Evolutionary conservation across 495 filamentous ascomycete genomes (phyloP).

Genomic region (Trichodelitschia bisporula): DNA sequence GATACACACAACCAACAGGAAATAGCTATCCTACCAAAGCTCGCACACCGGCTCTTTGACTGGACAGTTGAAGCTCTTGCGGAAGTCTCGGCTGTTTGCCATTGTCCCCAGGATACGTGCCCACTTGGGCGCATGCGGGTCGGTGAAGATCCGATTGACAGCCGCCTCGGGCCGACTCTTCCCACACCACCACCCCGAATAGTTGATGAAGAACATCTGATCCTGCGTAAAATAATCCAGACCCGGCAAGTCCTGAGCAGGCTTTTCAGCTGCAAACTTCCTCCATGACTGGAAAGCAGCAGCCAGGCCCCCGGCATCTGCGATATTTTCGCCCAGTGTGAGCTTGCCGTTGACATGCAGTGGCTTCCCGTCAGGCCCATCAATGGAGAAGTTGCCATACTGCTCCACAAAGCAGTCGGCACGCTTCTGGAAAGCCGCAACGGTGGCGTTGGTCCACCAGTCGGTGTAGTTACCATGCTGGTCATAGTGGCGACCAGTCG

Average conservation of each 20-base stretch:
- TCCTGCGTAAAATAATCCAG: slow-evolving; percentile 39
- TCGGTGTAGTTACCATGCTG: slow-evolving; percentile 37
- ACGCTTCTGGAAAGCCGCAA: slow-evolving; percentile 33
- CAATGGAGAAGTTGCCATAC: slow-evolving; percentile 36
- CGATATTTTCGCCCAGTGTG: slow-evolving; percentile 54
- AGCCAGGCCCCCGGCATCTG: slow-evolving; percentile 45
- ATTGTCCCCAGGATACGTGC: slow-evolving; percentile 35
- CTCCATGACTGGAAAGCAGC: slow-evolving; percentile 46
- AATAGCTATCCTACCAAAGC: slow-evolving; percentile 42
- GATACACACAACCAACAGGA: too few species aligned
- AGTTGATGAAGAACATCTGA: slow-evolving; percentile 49
- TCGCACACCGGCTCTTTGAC: slow-evolving; percentile 41
- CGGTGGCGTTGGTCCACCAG: slow-evolving; percentile 47
- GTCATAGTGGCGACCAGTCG: slow-evolving; percentile 39
- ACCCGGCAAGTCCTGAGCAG: slow-evolving; percentile 35
- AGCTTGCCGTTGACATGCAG: slow-evolving; percentile 42
- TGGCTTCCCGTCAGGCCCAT: slow-evolving; percentile 25
- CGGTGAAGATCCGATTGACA: slow-evolving; percentile 28
- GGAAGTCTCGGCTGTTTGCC: slow-evolving; percentile 42
- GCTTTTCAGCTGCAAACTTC: slow-evolving; percentile 23
- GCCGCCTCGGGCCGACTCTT: slow-evolving; percentile 33
- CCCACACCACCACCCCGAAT: slow-evolving; percentile 42
- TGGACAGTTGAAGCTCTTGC: slow-evolving; percentile 38
- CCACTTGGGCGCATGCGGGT: slow-evolving; percentile 38
- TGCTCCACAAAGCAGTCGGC: slow-evolving; percentile 49